Base-by-base conservation (phyloP, 768 basidiomycete genomes). In the Hygrophorus russula region DNA sequence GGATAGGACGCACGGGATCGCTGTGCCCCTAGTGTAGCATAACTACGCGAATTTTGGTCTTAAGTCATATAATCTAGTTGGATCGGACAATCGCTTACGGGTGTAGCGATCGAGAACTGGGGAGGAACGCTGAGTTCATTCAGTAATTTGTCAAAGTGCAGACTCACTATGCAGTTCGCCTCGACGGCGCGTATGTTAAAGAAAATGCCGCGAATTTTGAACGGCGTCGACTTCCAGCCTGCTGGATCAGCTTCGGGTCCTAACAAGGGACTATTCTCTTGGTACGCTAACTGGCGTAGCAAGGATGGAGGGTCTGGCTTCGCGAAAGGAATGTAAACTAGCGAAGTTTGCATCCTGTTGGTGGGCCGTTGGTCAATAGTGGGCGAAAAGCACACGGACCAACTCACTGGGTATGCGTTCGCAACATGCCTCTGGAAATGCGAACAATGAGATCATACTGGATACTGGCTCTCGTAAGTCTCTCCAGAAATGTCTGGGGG, bases 61-160 rank as follows among this genome's bases (percentile, higher is more conserved):
- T 7, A 36, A 15, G 27, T 15, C 28, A n/a, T 6, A 12, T 11
- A 27, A 20, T 15, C 17, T 6, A 32, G 20, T 34, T 12, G 20
- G 39, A 20, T 27, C 38, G 39, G 19, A 17, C 14, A 15, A 6
- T 4, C 14, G 52, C 63, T 48, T 31, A 69, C 68, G 27, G 68
- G 68, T 45, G 61, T 67, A 12, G 66, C 62, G 27, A 69, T 51
- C 20, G 54, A 66, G 20, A 70, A 49, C 65, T 70, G 33, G 2
- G 46, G 37, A 28, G 5, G 18, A 15, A n/a, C 34, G 38, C 40
- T 20, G 41, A 44, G 40, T 31, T 48, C 29, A 43, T 20, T 41
- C 14, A 27, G 41, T 20, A 14, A n/a, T 29, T n/a, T 40, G n/a
- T 17, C 47, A 20, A 36, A 32, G 40, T 13, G 13, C 18, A 18